Base-by-base conservation (phyloP, 371 early-diverging fungal species). In the Actinomortierella ambigua region DNA sequence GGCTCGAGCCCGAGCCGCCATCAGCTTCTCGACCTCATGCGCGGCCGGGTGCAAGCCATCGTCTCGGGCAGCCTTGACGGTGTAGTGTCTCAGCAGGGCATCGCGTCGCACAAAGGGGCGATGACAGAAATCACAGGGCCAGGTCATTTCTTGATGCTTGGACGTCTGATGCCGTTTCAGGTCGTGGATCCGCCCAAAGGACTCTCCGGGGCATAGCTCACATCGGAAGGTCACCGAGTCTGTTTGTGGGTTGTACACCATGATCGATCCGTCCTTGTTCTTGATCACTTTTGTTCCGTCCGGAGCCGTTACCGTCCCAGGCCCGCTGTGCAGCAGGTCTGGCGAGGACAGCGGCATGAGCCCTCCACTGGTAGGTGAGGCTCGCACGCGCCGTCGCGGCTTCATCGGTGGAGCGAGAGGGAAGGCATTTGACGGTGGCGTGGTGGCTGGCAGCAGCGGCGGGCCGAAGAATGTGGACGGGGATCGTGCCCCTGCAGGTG, bases 121-220 rank as follows among this genome's bases (percentile, higher is more conserved):
- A 47, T 59, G 63, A 26, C 69, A 69, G 42, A 69, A 69, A 29
- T 69, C 69, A 41, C 69, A 69, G 18, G 69, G 69, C 69, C 69
- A 69, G 0, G 69, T 69, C 40, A 58, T 59, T 48, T 69, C 69
- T 29, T 55, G 50, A 34, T 69, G 69, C 53, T 69, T 69, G 20
- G 69, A 69, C 20, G 59, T 63, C 44, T 63, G 69, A 26, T 69
- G 69, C 14, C 69, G 55, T 49, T 69, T 69, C 44, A 69, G 50
- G 49, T 69, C 69, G 24, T 69, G 69, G 7, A 69, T 63, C 0
- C 69, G 55, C 8, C 69, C 69, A 42, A 69, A 69, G 20, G 63
- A 50, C 42, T 69, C 69, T 8, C 55, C 22, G 1, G 69, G 69
- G 47, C 69, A 69, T 1, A 29, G 27, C 41, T 46, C 48, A 50